phyloP scores from a whole-genome alignment of 345 rosid species.

The Hypericum androsaemum region DNA sequence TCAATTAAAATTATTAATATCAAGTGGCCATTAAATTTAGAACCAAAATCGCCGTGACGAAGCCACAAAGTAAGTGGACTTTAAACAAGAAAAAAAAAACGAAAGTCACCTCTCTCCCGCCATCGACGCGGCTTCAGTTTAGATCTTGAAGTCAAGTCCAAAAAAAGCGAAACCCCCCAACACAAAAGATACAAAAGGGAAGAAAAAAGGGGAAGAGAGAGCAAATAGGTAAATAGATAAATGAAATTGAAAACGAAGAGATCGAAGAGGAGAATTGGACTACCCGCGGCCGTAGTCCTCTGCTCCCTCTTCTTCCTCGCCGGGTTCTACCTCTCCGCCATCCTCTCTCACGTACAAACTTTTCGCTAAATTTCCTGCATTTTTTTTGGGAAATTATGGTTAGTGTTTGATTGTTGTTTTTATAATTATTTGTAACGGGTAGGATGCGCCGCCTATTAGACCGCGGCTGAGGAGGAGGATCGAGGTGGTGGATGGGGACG shows the following conservation, averaged over 20 bases:
- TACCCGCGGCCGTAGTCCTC: conserved; percentile 28
- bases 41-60: no score
- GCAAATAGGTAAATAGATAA: not conserved
- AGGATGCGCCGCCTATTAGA: conserved; percentile 48
- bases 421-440: not conserved
- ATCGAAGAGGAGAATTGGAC: conserved; percentile 44
- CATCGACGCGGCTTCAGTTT: no score
- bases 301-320: conserved; percentile 52
- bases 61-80: no score
- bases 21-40: no score
- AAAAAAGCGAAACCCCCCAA: no score
- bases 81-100: no score
- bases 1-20: no score
- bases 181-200: no score
- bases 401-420: conserved; percentile 10
- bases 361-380: not conserved
- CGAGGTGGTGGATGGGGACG: conserved; percentile 23
- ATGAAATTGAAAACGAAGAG: conserved; percentile 62
- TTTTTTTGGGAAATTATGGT: not conserved
- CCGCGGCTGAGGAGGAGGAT: conserved; percentile 44
- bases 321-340: conserved; percentile 51
- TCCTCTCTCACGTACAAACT: conserved; percentile 36
- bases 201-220: no score
- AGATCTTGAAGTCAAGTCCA: no score
- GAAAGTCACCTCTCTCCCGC: no score